Conservation (phyloP, 139 green algal species). For the Chlamydomonas asymmetrica region DNA sequence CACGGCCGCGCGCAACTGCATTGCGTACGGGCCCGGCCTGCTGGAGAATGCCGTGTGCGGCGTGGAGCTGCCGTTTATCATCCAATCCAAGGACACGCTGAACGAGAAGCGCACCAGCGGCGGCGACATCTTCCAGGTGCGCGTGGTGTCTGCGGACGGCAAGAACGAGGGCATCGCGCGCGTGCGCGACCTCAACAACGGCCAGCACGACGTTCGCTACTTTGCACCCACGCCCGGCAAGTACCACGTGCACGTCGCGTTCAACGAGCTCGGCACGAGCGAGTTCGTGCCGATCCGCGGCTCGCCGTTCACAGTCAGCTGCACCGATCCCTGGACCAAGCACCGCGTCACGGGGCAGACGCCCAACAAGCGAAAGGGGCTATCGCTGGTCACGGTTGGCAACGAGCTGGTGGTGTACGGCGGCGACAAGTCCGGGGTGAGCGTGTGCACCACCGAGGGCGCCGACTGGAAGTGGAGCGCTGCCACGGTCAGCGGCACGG, state of each 20-base stretch:
- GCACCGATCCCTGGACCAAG: constrained; percentile 68
- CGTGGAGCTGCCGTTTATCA: constrained; percentile 81
- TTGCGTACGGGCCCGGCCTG: constrained; percentile 82
- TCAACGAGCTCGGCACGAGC: constrained; percentile 63
- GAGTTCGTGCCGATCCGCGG: constrained; percentile 66
- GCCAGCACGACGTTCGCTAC: constrained; percentile 72
- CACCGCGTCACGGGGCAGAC: constrained; percentile 60
- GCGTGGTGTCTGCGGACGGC: constrained; percentile 53
- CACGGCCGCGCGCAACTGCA: constrained; percentile 75
- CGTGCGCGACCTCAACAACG: constrained; percentile 71
- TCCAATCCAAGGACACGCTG: constrained; percentile 76
- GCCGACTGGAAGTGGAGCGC: constrained; percentile 52
- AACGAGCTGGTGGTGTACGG: constrained; percentile 72
- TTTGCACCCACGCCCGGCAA: constrained; percentile 47
- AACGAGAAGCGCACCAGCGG: constrained; percentile 75
- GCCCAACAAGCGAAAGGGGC: constrained; percentile 66
- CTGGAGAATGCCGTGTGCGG: constrained; percentile 57
- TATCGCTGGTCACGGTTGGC: constrained; percentile 45
- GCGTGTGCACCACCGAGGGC: constrained; percentile 56
- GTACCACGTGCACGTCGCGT: constrained; percentile 69
- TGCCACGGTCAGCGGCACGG: constrained; percentile 21
- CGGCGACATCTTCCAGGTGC: constrained; percentile 74
- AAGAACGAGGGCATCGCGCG: constrained; percentile 53
- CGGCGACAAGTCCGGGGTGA: constrained; percentile 66
- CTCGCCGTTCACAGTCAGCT: constrained; percentile 72